Evolutionary conservation across 2,329 filamentous ascomycete genomes (phyloP), one percentile per base, ranked within the genome.

Genomic region (Tolypocladium ophioglossoides): DNA sequence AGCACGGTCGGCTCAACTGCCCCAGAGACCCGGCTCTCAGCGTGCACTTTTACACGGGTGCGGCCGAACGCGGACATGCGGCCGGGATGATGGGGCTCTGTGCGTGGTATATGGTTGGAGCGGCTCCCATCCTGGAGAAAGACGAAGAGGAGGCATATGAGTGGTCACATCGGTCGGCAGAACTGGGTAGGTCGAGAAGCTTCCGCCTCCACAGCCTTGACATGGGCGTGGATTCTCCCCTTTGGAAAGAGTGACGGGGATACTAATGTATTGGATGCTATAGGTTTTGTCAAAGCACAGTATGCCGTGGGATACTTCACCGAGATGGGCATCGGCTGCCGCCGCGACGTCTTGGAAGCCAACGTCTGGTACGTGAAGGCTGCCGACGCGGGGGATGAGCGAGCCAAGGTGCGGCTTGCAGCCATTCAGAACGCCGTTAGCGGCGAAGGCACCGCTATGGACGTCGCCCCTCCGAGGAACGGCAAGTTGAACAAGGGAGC

Each of bases 281-380:
- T 59, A 89, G 86, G 83, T 51, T 80, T 76, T 56, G 78, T 80
- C 58, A 84, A 83, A 62, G 94, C 94, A n/a, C 84, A 96, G 68
- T 99, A 97, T 63, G 90, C 94, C 0, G 83, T 96, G 24, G 94
- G 91, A 47, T 97, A 96, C 72, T 99, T 99, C 68, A 96, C 91
- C 6, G 94, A 99, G 70, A 96, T 95, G 89, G 94, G 94, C 58
- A 96, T 99, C 62, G 94, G 94, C 51, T 96, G 91, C 69, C 87
- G 91, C 39, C 85, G 90, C 50, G 94, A 99, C 68, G 85, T 92
- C n/a, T 80, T 99, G 46, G 91, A 96, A 70, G 92, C 94, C 61
- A 99, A 99, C 65, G 89, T 96, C 35, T 97, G 91, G 92, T 99
- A 99, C 68, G 92, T 99, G 61, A 89, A 89, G 70, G 94, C 94